phyloP scores from a whole-genome alignment of 1,139 yeast genomes.

The Tardiomyces depauwii region DNA sequence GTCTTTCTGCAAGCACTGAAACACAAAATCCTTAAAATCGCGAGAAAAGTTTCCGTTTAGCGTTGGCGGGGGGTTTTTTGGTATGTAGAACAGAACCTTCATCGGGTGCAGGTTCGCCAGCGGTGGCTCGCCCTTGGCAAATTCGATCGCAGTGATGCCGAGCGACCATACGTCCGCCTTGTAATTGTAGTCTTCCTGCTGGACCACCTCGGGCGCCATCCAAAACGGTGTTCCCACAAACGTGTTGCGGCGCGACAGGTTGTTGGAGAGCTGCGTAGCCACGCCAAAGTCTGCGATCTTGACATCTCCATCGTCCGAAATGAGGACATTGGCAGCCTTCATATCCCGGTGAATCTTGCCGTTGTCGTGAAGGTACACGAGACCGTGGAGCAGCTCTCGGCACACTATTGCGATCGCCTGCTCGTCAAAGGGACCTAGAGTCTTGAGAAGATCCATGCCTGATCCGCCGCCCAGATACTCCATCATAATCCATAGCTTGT shows the following conservation, averaged over 20 bases:
- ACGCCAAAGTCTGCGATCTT: constrained; percentile 96
- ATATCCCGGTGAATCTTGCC: constrained; percentile 83
- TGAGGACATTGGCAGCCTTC: constrained; percentile 71
- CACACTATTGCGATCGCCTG: constrained; percentile 40
- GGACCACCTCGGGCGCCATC: constrained; percentile 97
- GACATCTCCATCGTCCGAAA: constrained; percentile 63
- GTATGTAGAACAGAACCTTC: constrained; percentile 59
- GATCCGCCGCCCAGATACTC: constrained; percentile 83
- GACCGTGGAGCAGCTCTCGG: constrained; percentile 52
- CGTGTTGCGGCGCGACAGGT: constrained; percentile 67
- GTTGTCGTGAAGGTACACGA: constrained; percentile 59
- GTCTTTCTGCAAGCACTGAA: constrained; percentile 51
- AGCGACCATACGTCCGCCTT: constrained; percentile 95
- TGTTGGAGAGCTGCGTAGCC: constrained; percentile 75
- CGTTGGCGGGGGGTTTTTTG: constrained; percentile 40
- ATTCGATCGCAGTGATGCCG: constrained; percentile 81
- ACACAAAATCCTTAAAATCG: constrained; percentile 51
- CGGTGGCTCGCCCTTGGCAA: constrained; percentile 80
- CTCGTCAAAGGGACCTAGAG: constrained; percentile 42
- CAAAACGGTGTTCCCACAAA: constrained; percentile 98
- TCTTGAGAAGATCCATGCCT: constrained; percentile 51
- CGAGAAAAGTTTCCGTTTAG: constrained; percentile 35
- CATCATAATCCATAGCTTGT: constrained; percentile 71
- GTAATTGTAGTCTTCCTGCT: constrained; percentile 77
- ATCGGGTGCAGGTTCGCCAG: constrained; percentile 63